Evolutionary conservation across 352 stramenopile genomes (phyloP).

Genomic region (Phytopythium sindhum): DNA sequence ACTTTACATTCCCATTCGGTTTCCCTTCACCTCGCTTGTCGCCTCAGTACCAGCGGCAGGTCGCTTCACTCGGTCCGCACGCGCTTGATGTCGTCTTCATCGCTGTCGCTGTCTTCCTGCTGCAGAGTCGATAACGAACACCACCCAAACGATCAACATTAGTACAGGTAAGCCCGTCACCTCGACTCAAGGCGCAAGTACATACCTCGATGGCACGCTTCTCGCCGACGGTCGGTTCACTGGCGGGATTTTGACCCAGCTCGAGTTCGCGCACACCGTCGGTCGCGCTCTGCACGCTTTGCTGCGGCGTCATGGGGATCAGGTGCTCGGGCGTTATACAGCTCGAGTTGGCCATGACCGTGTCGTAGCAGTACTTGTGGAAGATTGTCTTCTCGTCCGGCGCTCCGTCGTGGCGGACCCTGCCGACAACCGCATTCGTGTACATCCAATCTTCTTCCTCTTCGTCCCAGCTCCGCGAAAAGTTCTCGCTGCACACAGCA

Average conservation of each 20-base stretch:
- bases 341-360: conserved; percentile 79
- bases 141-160: neutral
- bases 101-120: conserved; percentile 62
- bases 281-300: conserved; percentile 21
- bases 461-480: conserved; percentile 84
- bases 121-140: conserved; percentile 12
- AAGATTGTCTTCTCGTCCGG: conserved; percentile 67
- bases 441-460: conserved; percentile 91
- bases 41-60: neutral
- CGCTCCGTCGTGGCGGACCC: conserved; percentile 50
- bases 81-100: conserved; percentile 65
- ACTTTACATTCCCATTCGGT: conserved; percentile 10
- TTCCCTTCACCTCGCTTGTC: conserved; percentile 5
- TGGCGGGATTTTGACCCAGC: conserved; percentile 1
- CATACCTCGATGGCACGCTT: conserved; percentile 60
- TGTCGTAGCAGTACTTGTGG: conserved; percentile 89
- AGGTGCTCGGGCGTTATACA: conserved; percentile 71
- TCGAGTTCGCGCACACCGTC: conserved; percentile 7
- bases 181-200: conserved; percentile 19
- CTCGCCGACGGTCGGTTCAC: conserved; percentile 11
- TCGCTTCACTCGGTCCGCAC: conserved; percentile 48
- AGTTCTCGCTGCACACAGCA: conserved; percentile 47
- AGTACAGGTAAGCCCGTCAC: conserved; percentile 9
- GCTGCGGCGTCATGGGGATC: conserved; percentile 48
- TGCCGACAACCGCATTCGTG: conserved; percentile 79